Conservation (phyloP, 2,329 filamentous ascomycete genomes). For the Sordariomycetes sp. region DNA sequence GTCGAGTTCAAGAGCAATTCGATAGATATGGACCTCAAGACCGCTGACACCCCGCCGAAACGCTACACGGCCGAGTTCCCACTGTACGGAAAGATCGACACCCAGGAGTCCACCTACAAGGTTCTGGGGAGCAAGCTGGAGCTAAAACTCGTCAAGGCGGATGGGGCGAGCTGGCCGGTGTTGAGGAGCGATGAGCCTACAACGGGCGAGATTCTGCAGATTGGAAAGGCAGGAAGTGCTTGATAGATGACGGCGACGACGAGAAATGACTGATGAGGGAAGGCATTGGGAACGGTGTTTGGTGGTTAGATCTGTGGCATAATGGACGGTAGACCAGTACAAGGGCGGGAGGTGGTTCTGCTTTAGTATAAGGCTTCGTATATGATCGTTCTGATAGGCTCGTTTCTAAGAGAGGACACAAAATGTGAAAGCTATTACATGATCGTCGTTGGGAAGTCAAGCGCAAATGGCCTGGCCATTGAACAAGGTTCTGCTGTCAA, state of each 20-base stretch:
- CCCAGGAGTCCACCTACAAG: constrained; percentile 66
- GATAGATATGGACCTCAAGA: constrained; percentile 74
- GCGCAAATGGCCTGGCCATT: too few species aligned
- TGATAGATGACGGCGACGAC: background rate
- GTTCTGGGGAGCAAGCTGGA: constrained; percentile 87
- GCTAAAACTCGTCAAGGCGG: constrained; percentile 61
- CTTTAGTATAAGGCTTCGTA: too few species aligned
- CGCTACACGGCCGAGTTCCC: constrained; percentile 66
- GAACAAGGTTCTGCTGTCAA: too few species aligned
- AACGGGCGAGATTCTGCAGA: constrained; percentile 75
- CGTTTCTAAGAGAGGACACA: too few species aligned
- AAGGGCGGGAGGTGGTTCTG: too few species aligned
- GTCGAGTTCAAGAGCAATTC: constrained; percentile 57
- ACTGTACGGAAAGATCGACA: constrained; percentile 69
- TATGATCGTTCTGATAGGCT: too few species aligned
- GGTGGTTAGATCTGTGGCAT: background rate
- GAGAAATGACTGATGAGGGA: constrained; percentile 12
- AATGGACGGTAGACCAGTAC: background rate
- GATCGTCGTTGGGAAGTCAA: too few species aligned
- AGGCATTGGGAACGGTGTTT: background rate
- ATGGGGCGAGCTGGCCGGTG: constrained; percentile 76
- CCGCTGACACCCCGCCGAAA: constrained; percentile 68
- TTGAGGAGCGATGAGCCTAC: constrained; percentile 65
- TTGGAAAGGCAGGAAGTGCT: constrained; percentile 58
- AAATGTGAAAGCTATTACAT: too few species aligned